Base-by-base conservation (phyloP, 2,329 filamentous ascomycete genomes). In the Apiospora rasikravindrae region DNA sequence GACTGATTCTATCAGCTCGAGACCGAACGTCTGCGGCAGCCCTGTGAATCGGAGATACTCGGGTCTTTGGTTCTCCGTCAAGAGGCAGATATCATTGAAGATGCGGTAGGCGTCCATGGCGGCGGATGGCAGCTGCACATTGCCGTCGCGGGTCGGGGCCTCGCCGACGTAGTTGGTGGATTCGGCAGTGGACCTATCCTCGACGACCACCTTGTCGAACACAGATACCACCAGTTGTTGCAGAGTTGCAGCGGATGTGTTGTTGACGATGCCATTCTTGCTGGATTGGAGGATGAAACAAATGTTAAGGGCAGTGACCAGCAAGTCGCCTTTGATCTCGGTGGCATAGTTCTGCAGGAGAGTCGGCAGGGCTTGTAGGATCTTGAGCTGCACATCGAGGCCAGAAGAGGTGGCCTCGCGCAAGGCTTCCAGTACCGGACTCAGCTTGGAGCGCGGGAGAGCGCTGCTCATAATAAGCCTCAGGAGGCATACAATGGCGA, bases 211-310 rank as follows among this genome's bases (percentile, higher is more conserved):
- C 81, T 97, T 96, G 80, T 98, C 96, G 82, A 98, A 98, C 0
- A 98, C 93, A 0, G 94, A 93, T 44, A 96, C 94, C 10, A 98
- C 92, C 19, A 99, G 88, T 81, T 98, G 96, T 82, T 98, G 96
- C 70, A 99, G 85, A 2, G 96, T 98, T n/a, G 96, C 96, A 37
- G 96, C 94, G 13, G 96, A 96, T 0, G 97, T 98, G 77, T 97
- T 97, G 80, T 96, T 97, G 77, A 99, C 95, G 69, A 97, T 95
- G 37, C 92, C 91, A 84, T 95, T 97, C 83, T 98, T 98, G 82
- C 93, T 96, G 71, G 91, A 92, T 82, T 98, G 95, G 68, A 99
- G 84, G 69, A 94, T 92, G 73, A 96, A 96, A 83, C 96, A 98
- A 80, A 98, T 94, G 80, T 97, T 95, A 75, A 99, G 84, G 0